Evolutionary conservation across 208 protist genomes (phyloP), one percentile per base, ranked within the genome.

Genomic region (Trypanosoma avium): DNA sequence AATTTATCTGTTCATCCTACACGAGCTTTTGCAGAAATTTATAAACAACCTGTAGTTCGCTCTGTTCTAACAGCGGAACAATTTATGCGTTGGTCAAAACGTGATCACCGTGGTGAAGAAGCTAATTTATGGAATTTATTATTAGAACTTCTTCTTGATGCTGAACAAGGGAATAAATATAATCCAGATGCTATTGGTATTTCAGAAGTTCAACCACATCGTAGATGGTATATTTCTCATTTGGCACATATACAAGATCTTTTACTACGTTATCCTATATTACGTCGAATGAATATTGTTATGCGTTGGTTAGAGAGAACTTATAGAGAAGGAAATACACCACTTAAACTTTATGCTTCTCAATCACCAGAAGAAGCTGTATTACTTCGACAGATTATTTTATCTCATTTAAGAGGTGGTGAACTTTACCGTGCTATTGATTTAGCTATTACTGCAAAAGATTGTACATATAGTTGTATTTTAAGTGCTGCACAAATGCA

Each of bases 171-270:
- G 52, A 61, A 67, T 21, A 67, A 78, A 46, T 85, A 87, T 49
- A 65, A 84, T 63, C 80, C 88, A 0, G 80, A 84, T 30, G 77
- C 70, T 26, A 88, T 94, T 61, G 84, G 80, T 30, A 70, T 94
- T 52, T 64, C 71, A 21, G 15, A 59, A 0, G 65, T 82, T 19
- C 84, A 82, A 69, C 81, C 83, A 10, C 81, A 88, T 59, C 80
- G 88, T 4, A 82, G 82, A 29, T 94, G 88, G 85, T 94, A 81
- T 53, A 70, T 90, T 46, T 89, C 85, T 27, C 88, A 94, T 26
- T 73, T 82, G 56, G 85, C 82, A 13, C 77, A 85, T 32, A 68
- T 94, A 29, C 88, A 94, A 59, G 69, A 81, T 21, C 65, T 92
- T 3, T 73, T 94, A 61, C 69, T 81, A 58, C 75, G 74, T 3